A percentile compares a stretch with the other conserved stretches of the same genome.
These are phyloP conservation scores for Erucastrum elatum DNA, from an alignment of 345 rosid species.

Conservation along the genomic window DNA sequence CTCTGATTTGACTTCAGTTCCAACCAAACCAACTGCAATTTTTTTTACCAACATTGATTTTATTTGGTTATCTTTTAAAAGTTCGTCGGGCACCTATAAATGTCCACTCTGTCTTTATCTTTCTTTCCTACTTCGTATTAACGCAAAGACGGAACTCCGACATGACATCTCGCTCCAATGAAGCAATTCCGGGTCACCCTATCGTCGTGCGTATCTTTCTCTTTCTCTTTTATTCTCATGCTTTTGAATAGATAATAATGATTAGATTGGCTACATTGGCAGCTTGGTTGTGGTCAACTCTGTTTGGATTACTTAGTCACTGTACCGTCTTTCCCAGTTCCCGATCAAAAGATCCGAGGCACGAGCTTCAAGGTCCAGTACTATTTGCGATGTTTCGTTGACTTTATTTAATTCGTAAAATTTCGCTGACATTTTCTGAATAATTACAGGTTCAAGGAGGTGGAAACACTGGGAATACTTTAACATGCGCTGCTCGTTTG, in stretches of 20 bases:
- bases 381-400: neutral
- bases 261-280: constrained; percentile 18
- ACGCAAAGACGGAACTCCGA: constrained; percentile 9
- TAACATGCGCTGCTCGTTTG: constrained; percentile 61
- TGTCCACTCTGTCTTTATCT: neutral
- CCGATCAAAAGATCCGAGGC: constrained; percentile 78
- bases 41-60: too few relatives aligned
- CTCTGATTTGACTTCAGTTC: too few relatives aligned
- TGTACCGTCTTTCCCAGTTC: constrained; percentile 72
- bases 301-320: constrained; percentile 73
- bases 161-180: constrained; percentile 52
- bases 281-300: constrained; percentile 75
- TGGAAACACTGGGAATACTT: constrained; percentile 66
- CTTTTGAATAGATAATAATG: neutral
- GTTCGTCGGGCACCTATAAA: neutral
- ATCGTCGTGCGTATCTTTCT: constrained; percentile 33
- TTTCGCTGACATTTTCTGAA: neutral
- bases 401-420: neutral
- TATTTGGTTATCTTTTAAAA: neutral
- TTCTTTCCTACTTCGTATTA: neutral
- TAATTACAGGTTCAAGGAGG: constrained; percentile 66
- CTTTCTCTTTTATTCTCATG: constrained; percentile 12
- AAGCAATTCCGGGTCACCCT: constrained; percentile 5
- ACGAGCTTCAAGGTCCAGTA: constrained; percentile 58
- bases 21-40: too few relatives aligned